Evolutionary conservation across 257 asterid genomes (phyloP), one percentile per base, ranked within the genome.

Genomic region (Agastache rugosa): DNA sequence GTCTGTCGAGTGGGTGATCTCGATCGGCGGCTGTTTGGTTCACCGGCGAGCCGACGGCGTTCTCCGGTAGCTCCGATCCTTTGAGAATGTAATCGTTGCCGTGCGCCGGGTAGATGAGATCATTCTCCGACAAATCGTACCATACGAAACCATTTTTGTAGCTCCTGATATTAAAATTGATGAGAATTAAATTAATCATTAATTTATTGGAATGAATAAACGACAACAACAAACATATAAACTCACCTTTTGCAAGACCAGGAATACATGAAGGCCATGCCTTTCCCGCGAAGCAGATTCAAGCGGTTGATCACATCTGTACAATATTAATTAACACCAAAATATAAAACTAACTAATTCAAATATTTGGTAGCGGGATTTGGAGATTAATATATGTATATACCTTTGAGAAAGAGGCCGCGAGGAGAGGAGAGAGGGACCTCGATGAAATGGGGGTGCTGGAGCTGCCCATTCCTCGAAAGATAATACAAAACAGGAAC

Each of bases 361-460:
- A 31, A 31, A 31, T 31, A 25, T 29, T 29, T 29, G 34, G 34
- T 4, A 31, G 37, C 37, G 7, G 37, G 5, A 31, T 31, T 29
- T 3, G 34, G 34, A 29, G 34, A 29, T 29, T 25, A 25, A 8
- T 53, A 2, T 0, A 1, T 54, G 3, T 1, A n/a, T 0, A 19
- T 58, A 90, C 97, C 97, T 78, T 72, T 73, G 51, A 91, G 93
- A 74, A 80, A 83, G 67, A 93, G 92, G 64, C 88, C 92, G 5
- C 75, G 71, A 0, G 87, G 80, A 17, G 92, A 85, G 55, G 96
- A 89, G 69, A 89, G 89, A 45, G 90, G 85, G 37, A 93, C 97
- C 78, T 93, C 97, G 88, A 91, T 89, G 89, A 93, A 93, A 86
- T 93, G 98, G 6, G 98, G 98, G 51, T 91, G 98, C 50, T 91